Evolutionary conservation across 1,139 yeast genomes (phyloP).

Genomic region (Kazachstania sp.): DNA sequence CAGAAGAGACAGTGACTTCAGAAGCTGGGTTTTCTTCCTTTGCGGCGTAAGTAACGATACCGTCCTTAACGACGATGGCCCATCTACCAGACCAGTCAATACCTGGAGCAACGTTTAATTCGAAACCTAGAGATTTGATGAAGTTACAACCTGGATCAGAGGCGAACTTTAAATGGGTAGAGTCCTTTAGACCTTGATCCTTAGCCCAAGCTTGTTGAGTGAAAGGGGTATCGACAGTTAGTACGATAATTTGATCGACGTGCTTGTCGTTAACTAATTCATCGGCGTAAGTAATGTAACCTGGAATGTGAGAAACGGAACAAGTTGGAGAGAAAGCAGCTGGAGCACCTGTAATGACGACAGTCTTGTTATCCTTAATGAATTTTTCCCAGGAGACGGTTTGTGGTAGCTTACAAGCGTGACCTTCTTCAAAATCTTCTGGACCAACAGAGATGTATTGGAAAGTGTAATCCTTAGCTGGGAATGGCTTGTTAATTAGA

Average conservation of each 20-base stretch:
- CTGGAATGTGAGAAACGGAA: constrained; percentile 75
- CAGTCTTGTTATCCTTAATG: constrained; percentile 30
- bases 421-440: constrained; percentile 14
- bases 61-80: constrained; percentile 60
- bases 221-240: constrained; percentile 78
- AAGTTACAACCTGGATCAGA: constrained; percentile 62
- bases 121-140: constrained; percentile 54
- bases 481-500: constrained; percentile 20
- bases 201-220: constrained; percentile 79
- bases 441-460: constrained; percentile 19
- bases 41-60: constrained; percentile 55
- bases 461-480: constrained; percentile 21
- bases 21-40: constrained; percentile 45
- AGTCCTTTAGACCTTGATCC: constrained; percentile 40
- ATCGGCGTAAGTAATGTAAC: constrained; percentile 44
- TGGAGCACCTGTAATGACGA: constrained; percentile 74
- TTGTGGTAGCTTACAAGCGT: constrained; percentile 26
- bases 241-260: constrained; percentile 60
- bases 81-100: constrained; percentile 67
- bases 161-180: constrained; percentile 54
- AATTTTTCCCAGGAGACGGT: constrained; percentile 25
- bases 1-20: constrained; percentile 57
- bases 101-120: constrained; percentile 44
- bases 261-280: constrained; percentile 54
- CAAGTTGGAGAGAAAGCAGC: constrained; percentile 93